Percentiles rank a stretch among this genome's conserved stretches.
phyloP scores from a whole-genome alignment of 768 basidiomycete genomes.

The Auricularia cornea region DNA sequence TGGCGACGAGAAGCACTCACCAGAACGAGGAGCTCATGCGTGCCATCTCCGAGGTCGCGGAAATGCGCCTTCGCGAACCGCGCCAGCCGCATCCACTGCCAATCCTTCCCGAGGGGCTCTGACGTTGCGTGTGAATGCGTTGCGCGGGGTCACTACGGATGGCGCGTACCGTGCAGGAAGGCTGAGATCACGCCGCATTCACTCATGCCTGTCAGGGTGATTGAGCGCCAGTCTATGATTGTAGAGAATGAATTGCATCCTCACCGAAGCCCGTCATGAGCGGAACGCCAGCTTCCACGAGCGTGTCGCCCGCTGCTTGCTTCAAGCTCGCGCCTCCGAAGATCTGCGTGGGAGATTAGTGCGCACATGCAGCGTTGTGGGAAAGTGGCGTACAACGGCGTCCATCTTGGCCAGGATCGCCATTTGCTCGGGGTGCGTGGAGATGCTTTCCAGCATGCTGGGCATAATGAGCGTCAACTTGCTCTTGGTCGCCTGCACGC shows the following conservation, averaged over 20 bases:
- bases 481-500: neutral
- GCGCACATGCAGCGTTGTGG: too few relatives aligned
- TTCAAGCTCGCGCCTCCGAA: slow-evolving; percentile 21
- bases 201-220: neutral
- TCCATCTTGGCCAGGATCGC: neutral
- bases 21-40: neutral
- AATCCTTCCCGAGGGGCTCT: neutral
- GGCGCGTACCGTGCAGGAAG: neutral
- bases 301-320: slow-evolving; percentile 16
- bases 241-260: neutral
- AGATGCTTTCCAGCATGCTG: neutral
- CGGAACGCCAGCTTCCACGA: slow-evolving; percentile 2
- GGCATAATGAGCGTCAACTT: neutral
- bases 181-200: neutral
- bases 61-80: neutral
- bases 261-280: neutral
- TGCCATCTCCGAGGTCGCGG: neutral
- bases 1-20: neutral
- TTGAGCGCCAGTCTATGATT: neutral
- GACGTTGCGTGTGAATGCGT: neutral
- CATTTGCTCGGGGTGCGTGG: neutral
- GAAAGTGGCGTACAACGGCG: neutral
- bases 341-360: too few relatives aligned
- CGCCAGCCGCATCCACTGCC: neutral
- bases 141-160: neutral